These are phyloP conservation scores for Kwoniella shandongensis DNA, from an alignment of 768 basidiomycete genomes.

Conservation along the genomic window DNA sequence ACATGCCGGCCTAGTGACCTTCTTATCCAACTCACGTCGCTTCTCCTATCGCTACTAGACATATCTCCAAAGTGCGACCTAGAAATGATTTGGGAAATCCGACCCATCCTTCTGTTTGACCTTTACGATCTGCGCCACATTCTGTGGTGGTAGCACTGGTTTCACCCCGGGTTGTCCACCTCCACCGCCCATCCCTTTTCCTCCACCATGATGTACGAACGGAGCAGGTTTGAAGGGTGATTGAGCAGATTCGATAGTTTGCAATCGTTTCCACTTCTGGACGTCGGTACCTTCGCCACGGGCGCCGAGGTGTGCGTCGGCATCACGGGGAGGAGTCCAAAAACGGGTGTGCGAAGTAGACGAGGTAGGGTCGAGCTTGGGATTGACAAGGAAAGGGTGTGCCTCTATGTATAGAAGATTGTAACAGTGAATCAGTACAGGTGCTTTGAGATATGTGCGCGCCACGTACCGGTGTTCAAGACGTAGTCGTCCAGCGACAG, in stretches of 20 bases:
- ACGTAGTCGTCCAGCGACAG: constrained; percentile 54
- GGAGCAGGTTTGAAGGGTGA: background rate
- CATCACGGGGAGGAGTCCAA: constrained; percentile 30
- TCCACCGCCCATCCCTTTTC: constrained; percentile 44
- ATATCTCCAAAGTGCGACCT: no score
- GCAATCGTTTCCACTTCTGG: constrained; percentile 40
- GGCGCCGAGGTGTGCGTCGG: constrained; percentile 33
- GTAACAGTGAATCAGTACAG: constrained; percentile 1
- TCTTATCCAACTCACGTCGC: no score
- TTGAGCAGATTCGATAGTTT: constrained; percentile 13
- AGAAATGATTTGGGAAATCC: constrained; percentile 9
- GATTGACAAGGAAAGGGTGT: constrained; percentile 49
- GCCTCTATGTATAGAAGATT: constrained; percentile 47
- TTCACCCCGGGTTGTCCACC: constrained; percentile 32
- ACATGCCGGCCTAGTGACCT: no score
- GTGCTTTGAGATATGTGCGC: background rate
- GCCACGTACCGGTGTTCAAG: constrained; percentile 49
- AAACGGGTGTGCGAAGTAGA: constrained; percentile 17
- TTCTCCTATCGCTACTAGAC: no score
- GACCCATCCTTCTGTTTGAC: constrained; percentile 2
- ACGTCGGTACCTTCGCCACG: constrained; percentile 45
- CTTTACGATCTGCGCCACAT: constrained; percentile 4
- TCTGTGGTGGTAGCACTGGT: constrained; percentile 25
- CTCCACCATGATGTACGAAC: constrained; percentile 19
- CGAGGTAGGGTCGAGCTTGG: constrained; percentile 23